Conservation (phyloP, 495 filamentous ascomycete genomes). For the Hypoxylon rickii region DNA sequence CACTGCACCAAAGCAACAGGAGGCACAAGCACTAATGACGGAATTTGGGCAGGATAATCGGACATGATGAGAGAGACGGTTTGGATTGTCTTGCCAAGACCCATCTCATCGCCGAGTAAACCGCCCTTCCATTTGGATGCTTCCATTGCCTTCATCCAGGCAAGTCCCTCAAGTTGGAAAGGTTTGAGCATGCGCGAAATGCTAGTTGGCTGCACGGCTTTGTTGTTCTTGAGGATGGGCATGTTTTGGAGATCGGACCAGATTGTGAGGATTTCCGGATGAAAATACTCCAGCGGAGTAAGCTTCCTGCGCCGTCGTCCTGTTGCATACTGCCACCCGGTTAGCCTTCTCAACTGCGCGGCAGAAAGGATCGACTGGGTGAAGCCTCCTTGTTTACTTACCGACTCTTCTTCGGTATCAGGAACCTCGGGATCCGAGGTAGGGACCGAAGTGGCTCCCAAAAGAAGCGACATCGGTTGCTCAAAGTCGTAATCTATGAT, state of each 20-base stretch:
- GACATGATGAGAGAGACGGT: slow-evolving; percentile 97
- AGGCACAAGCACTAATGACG: slow-evolving; percentile 87
- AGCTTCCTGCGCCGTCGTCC: neutral
- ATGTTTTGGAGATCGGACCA: slow-evolving; percentile 75
- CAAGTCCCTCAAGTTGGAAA: slow-evolving; percentile 90
- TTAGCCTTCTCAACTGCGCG: too few relatives aligned
- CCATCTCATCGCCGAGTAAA: slow-evolving; percentile 94
- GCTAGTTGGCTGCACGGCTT: slow-evolving; percentile 72
- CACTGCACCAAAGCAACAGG: slow-evolving; percentile 98
- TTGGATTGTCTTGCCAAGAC: slow-evolving; percentile 98
- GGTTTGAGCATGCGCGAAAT: slow-evolving; percentile 84
- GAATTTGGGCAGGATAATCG: slow-evolving; percentile 80
- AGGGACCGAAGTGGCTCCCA: too few relatives aligned
- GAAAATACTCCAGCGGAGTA: slow-evolving; percentile 73
- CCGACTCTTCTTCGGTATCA: too few relatives aligned
- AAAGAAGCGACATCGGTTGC: too few relatives aligned
- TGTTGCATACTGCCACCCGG: neutral
- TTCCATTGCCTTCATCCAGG: slow-evolving; percentile 93
- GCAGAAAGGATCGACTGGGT: too few relatives aligned
- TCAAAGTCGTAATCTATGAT: too few relatives aligned
- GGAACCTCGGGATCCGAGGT: too few relatives aligned
- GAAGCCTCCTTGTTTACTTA: too few relatives aligned
- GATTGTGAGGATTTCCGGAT: slow-evolving; percentile 80
- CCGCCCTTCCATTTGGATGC: slow-evolving; percentile 83
- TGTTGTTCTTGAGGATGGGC: slow-evolving; percentile 65